Conservation (phyloP, 768 basidiomycete species). For the Rhizopogon rudus region DNA sequence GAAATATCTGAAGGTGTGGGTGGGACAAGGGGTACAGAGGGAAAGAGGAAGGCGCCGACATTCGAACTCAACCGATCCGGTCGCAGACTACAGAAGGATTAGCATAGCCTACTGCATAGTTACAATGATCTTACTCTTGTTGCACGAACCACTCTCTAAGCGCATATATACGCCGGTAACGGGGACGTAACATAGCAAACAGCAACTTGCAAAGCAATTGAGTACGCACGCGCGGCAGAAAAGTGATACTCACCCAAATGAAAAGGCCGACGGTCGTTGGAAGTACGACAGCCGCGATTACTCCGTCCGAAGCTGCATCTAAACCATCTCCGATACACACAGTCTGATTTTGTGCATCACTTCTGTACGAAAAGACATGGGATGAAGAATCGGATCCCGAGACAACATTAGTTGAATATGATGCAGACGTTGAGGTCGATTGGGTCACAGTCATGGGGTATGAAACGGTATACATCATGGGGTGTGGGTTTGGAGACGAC, state of each 20-base stretch:
- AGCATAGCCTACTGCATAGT: slow-evolving; percentile 3
- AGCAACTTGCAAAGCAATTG: slow-evolving; percentile 36
- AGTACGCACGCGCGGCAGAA: background rate
- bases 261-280: slow-evolving; percentile 57
- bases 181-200: slow-evolving; percentile 66
- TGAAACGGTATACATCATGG: slow-evolving; percentile 18
- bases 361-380: slow-evolving; percentile 1
- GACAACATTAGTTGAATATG: background rate
- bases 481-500: slow-evolving; percentile 4
- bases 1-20: slow-evolving; percentile 51
- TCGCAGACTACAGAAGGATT: slow-evolving; percentile 43
- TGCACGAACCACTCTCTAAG: slow-evolving; percentile 76
- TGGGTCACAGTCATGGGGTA: slow-evolving; percentile 34
- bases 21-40: slow-evolving; percentile 64
- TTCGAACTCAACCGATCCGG: slow-evolving; percentile 54
- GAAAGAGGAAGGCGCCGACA: slow-evolving; percentile 67
- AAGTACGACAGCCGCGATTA: slow-evolving; percentile 53
- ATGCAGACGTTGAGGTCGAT: slow-evolving; percentile 17
- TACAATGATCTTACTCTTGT: slow-evolving; percentile 46
- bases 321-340: slow-evolving; percentile 64
- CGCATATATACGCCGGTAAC: slow-evolving; percentile 66
- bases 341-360: slow-evolving; percentile 18
- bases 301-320: slow-evolving; percentile 57
- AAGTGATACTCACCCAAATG: slow-evolving; percentile 53
- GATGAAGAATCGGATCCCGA: slow-evolving; percentile 7